These are phyloP conservation scores for Solanum rostratum DNA, from an alignment of 257 asterid genomes.

Conservation along the genomic window DNA sequence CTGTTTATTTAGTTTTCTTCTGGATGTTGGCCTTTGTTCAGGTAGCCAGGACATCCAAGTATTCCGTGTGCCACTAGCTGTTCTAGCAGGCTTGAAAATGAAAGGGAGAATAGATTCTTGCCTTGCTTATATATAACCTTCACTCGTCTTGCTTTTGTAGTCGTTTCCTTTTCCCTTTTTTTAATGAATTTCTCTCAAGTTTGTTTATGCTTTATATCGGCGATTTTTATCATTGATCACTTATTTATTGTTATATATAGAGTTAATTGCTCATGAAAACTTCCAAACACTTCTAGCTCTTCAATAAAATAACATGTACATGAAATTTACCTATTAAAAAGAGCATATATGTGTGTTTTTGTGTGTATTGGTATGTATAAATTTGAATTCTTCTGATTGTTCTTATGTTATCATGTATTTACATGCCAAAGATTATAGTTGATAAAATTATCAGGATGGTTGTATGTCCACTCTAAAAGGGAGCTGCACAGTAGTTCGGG, in stretches of 20 bases:
- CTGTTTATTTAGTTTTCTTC: not conserved
- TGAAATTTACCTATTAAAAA: not conserved
- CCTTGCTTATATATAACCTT: not conserved
- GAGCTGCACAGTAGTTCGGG: conserved; percentile 62
- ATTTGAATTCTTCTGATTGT: not conserved
- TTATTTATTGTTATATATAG: not conserved
- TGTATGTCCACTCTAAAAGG: conserved; percentile 47
- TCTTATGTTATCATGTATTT: not conserved
- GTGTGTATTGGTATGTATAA: not conserved
- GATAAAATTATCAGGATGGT: conserved; percentile 56
- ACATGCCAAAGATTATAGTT: conserved; percentile 1
- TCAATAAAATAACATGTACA: not conserved
- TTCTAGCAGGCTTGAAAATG: not conserved
- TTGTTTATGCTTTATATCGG: not conserved
- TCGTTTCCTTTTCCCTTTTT: not conserved
- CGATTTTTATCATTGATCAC: not conserved
- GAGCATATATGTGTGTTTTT: not conserved
- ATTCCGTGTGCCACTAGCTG: not conserved
- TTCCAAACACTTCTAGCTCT: not conserved
- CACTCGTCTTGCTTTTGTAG: not conserved
- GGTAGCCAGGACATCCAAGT: not conserved
- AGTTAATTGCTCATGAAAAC: not conserved
- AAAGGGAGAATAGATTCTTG: not conserved
- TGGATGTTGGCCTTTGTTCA: not conserved
- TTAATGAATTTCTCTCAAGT: not conserved